phyloP scores from a whole-genome alignment of 768 basidiomycete species.

The Artomyces pyxidatus region DNA sequence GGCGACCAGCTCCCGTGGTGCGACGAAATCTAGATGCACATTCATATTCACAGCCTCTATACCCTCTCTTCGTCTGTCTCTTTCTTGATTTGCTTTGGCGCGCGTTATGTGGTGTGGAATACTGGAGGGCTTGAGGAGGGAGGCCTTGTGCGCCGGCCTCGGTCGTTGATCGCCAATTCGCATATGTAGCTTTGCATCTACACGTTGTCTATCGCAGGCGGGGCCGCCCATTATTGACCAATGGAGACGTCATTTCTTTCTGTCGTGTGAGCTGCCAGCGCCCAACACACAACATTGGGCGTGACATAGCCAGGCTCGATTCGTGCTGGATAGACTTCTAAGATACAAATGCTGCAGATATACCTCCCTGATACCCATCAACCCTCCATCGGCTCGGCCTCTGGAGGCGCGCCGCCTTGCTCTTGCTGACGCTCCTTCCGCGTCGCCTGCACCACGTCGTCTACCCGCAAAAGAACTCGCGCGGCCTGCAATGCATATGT shows the following conservation, averaged over 20 bases:
- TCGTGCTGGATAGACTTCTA: too few relatives aligned
- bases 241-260: too few relatives aligned
- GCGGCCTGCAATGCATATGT: conserved; percentile 47
- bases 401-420: conserved; percentile 33
- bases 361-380: too few relatives aligned
- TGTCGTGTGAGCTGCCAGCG: too few relatives aligned
- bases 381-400: conserved; percentile 48
- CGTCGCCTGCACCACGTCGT: conserved; percentile 89
- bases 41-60: neutral
- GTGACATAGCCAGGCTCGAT: too few relatives aligned
- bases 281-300: too few relatives aligned
- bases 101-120: neutral
- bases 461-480: conserved; percentile 85
- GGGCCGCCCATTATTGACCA: too few relatives aligned
- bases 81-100: neutral
- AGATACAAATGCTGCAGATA: too few relatives aligned
- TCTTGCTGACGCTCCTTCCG: conserved; percentile 62
- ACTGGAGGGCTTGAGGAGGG: neutral
- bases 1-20: conserved; percentile 43
- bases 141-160: neutral
- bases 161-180: neutral
- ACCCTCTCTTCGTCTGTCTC: neutral
- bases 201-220: too few relatives aligned
- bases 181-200: too few relatives aligned
- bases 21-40: conserved; percentile 34